Conservation (phyloP, 1,139 yeast species). For the Blastobotrys persicus region DNA sequence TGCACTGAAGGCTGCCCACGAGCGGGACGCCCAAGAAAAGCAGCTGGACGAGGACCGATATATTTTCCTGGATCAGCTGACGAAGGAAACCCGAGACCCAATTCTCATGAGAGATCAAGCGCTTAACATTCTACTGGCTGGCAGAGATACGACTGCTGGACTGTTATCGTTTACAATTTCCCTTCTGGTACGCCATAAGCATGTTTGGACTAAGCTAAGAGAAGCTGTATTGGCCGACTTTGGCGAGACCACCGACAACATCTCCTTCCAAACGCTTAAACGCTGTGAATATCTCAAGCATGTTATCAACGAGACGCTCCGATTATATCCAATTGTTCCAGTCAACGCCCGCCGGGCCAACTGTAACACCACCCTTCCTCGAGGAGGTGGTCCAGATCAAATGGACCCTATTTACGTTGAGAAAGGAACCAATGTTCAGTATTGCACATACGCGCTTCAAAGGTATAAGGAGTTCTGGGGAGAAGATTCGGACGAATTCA, state of each 20-base stretch:
- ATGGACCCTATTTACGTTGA: conserved; percentile 45
- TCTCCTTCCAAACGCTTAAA: conserved; percentile 51
- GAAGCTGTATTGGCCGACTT: conserved; percentile 30
- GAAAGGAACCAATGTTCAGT: conserved; percentile 49
- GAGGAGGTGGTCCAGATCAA: conserved; percentile 44
- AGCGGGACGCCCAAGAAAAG: background rate
- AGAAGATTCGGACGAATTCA: conserved; percentile 47
- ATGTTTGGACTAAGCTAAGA: conserved; percentile 33
- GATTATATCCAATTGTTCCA: conserved; percentile 59
- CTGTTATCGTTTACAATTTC: conserved; percentile 46
- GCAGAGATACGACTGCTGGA: conserved; percentile 55
- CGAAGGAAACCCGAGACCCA: conserved; percentile 50
- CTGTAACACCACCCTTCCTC: conserved; percentile 34
- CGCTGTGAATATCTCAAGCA: conserved; percentile 49
- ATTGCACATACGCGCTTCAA: conserved; percentile 47
- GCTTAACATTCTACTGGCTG: conserved; percentile 51
- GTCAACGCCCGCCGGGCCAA: conserved; percentile 50
- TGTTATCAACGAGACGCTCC: conserved; percentile 50
- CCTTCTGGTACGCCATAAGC: conserved; percentile 49
- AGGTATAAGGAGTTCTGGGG: conserved; percentile 47
- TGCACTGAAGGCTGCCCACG: conserved; percentile 23
- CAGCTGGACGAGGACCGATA: conserved; percentile 1
- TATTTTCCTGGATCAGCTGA: conserved; percentile 44
- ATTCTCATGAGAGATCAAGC: conserved; percentile 48
- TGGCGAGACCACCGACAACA: conserved; percentile 26